Base-by-base conservation (phyloP, 2,329 filamentous ascomycete genomes). In the Epichloe bromicola region DNA sequence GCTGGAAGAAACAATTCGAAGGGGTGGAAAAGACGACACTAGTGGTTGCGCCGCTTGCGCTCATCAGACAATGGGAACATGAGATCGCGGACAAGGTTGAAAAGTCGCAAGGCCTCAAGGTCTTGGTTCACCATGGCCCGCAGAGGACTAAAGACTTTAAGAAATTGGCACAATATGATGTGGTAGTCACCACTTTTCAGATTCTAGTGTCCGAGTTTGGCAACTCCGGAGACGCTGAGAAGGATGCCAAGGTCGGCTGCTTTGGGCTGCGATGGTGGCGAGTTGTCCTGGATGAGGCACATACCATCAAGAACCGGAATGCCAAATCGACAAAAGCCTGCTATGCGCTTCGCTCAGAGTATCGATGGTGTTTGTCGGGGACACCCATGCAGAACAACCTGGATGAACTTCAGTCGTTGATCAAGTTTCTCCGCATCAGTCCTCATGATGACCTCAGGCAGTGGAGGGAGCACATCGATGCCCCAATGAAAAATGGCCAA, bases 361-460 rank as follows among this genome's bases (percentile, higher is more conserved):
- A 95, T 61, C 79, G 93, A 54, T 98, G 93, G 93, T 97, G 93
- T 63, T 70, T 98, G 55, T 95, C 90, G 0, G 93, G 93, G 49
- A 98, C 93, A 1, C 93, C 93, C 0, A 89, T 98, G 84, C 93
- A 98, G 64, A 98, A 98, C 69, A 97, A 95, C 60, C 78, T 98
- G 5, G 93, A 98, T 57, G 93, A 98, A 67, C 72, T 98, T 48
- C 93, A 98, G 63, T 95, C 88, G 58, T 71, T 98, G 50, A 88
- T 98, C 65, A 87, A 84, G 55, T 98, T 98, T 66, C 74, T 98
- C 38, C 83, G 87, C 15, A 95, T 98, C 63, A 85, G 86, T 58
- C 93, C 93, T 1, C 97, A 93, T 62, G 84, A 94, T 60, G 83
- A 96, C 51, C 73, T 96, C 19, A 76, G 79, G 10, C 81, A 85